These are phyloP conservation scores for Diaporthe nobilis DNA, from an alignment of 2,329 filamentous ascomycete genomes.

Conservation along the genomic window DNA sequence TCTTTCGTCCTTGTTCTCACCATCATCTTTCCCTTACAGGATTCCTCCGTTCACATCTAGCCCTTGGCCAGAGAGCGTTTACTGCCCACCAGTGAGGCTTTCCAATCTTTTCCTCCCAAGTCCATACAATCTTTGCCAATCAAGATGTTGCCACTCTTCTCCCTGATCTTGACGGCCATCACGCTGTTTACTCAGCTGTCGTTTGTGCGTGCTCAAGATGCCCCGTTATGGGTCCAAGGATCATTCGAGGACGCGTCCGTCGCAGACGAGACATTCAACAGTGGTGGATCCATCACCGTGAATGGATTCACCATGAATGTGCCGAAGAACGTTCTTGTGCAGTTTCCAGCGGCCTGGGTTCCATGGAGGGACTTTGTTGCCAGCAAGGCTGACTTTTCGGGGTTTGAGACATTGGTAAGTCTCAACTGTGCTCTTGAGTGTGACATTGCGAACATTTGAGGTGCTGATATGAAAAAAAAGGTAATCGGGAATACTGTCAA, in stretches of 20 bases:
- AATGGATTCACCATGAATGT: slow-evolving; percentile 61
- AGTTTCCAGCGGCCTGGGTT: slow-evolving; percentile 62
- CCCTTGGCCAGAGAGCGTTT: background rate
- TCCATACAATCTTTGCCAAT: too few species aligned
- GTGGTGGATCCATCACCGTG: slow-evolving; percentile 60
- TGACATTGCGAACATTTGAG: too few species aligned
- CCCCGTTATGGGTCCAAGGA: slow-evolving; percentile 52
- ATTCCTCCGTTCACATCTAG: background rate
- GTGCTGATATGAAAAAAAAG: slow-evolving; percentile 41
- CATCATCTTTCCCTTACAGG: background rate
- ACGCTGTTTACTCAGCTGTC: background rate
- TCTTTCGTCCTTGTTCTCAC: background rate
- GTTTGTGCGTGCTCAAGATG: slow-evolving; percentile 43
- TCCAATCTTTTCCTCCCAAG: background rate
- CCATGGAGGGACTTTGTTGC: slow-evolving; percentile 57
- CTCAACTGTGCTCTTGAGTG: background rate
- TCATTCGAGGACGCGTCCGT: slow-evolving; percentile 51
- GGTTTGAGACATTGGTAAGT: slow-evolving; percentile 53
- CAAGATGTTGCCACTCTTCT: slow-evolving; percentile 9
- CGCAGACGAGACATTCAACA: slow-evolving; percentile 56
- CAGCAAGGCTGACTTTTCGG: slow-evolving; percentile 49
- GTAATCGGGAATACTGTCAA: slow-evolving; percentile 55
- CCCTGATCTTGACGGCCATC: background rate
- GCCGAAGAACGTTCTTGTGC: slow-evolving; percentile 64
- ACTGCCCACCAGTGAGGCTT: background rate